These are phyloP conservation scores for Epichloe brachyelytri DNA, from an alignment of 2,329 filamentous ascomycete genomes.

Conservation along the genomic window DNA sequence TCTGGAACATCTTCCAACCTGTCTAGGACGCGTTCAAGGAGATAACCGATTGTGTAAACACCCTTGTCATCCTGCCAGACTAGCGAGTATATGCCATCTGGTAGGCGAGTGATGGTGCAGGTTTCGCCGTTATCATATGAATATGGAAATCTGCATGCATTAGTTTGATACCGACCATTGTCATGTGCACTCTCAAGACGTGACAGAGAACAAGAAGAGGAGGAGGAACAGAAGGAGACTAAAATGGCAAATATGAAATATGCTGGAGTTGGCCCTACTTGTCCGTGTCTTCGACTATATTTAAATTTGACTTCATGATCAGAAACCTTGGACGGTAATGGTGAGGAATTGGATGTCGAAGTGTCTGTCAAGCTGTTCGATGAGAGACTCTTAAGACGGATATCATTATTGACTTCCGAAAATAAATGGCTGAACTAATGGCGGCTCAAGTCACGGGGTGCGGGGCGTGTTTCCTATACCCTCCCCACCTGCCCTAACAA, in stretches of 20 bases:
- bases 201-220: not conserved
- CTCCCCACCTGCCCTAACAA: no score
- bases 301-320: not conserved
- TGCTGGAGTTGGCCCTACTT: not conserved
- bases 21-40: constrained; percentile 37
- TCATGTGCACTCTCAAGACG: not conserved
- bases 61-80: constrained; percentile 51
- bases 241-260: not conserved
- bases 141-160: constrained; percentile 58
- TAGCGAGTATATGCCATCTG: constrained; percentile 54
- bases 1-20: constrained; percentile 35
- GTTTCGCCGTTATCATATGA: constrained; percentile 48
- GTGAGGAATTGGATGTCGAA: not conserved
- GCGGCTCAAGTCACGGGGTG: no score
- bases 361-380: no score
- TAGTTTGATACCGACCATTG: not conserved
- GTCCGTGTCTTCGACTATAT: not conserved
- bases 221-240: not conserved
- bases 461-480: no score
- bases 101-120: constrained; percentile 39
- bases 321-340: not conserved
- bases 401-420: no score
- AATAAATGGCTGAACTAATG: no score
- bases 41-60: constrained; percentile 49
- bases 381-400: no score